These are phyloP conservation scores for Arxiozyma slooffiae DNA, from an alignment of 1,139 yeast genomes.

Conservation along the genomic window DNA sequence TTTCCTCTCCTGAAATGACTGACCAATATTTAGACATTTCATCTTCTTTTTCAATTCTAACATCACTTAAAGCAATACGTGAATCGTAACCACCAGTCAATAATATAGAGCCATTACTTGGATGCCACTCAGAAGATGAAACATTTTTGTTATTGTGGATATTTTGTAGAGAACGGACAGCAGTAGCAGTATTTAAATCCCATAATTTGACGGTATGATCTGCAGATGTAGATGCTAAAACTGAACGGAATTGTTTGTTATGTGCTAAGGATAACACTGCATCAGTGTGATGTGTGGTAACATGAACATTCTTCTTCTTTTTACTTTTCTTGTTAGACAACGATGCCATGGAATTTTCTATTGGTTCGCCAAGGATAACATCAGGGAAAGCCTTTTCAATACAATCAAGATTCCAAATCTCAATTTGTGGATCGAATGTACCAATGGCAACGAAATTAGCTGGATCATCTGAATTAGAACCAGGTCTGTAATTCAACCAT, in stretches of 20 bases:
- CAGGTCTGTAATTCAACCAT: conserved; percentile 76
- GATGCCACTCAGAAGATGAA: conserved; percentile 81
- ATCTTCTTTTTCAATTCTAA: conserved; percentile 59
- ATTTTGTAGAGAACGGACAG: conserved; percentile 57
- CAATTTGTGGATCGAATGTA: conserved; percentile 95
- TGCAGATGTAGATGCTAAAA: conserved; percentile 90
- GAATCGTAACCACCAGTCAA: conserved; percentile 92
- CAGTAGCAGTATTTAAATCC: conserved; percentile 71
- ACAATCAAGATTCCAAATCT: conserved; percentile 89
- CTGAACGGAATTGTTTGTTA: conserved; percentile 71
- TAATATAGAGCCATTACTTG: conserved; percentile 60
- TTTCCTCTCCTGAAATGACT: conserved; percentile 63
- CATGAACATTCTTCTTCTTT: conserved; percentile 46
- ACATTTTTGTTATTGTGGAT: conserved; percentile 55
- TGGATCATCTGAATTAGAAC: conserved; percentile 36
- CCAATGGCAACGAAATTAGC: conserved; percentile 96
- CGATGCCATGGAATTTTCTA: conserved; percentile 38
- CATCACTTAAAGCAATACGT: conserved; percentile 69
- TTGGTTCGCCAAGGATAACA: conserved; percentile 75
- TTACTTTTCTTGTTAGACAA: conserved; percentile 36
- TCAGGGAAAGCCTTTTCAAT: conserved; percentile 94
- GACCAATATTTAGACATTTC: conserved; percentile 54
- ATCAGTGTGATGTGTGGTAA: conserved; percentile 80
- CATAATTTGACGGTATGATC: conserved; percentile 90
- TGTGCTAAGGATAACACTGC: conserved; percentile 85